Evolutionary conservation across 352 stramenopile species (phyloP), one percentile per base, ranked within the genome.

Genomic region (Paralagenidium karlingii): DNA sequence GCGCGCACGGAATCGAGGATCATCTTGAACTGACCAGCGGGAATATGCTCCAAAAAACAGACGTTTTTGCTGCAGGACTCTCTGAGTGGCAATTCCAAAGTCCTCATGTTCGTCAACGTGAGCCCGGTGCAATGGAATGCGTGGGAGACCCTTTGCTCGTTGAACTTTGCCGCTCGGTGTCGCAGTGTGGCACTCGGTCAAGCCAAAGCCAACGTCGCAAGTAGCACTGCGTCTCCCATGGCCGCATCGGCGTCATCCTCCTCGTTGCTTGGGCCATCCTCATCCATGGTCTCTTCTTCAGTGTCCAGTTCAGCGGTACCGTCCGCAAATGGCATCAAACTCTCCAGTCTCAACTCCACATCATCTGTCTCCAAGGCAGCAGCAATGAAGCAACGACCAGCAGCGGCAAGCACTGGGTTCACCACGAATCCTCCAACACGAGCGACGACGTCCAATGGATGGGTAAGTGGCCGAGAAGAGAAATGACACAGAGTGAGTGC

Each of bases 151-250:
- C 58, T 95, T 3, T 95, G 83, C 51, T 94, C 81, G 10, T 66
- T 96, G 37, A 94, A 94, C 34, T 96, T 94, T 63, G 85, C 85
- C 6, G 64, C 74, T 1, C 62, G 82, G 7, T 95, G 86, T 28
- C 79, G 83, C 18, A 93, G 71, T 28, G 79, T 91, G 21, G 82
- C 84, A 26, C 63, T 96, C 19, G 83, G 84, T 3, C 65, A 88
- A 36, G 80, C 80, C 5, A 95, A 94, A 40, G 50, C 61, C 21
- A 67, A 47, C 33, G 47, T 34, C 15, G 29, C 51, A 18, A 51
- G 47, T 2, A 3, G 34, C 5, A 38, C 42, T 15, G 43, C 45
- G 38, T 38, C 8, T 34, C n/a, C n/a, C n/a, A n/a, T n/a, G n/a
- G n/a, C n/a, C n/a, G n/a, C n/a, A n/a, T n/a, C n/a, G n/a, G n/a